Evolutionary conservation across 257 asterid genomes (phyloP).

Genomic region (Schizonepeta tenuifolia): DNA sequence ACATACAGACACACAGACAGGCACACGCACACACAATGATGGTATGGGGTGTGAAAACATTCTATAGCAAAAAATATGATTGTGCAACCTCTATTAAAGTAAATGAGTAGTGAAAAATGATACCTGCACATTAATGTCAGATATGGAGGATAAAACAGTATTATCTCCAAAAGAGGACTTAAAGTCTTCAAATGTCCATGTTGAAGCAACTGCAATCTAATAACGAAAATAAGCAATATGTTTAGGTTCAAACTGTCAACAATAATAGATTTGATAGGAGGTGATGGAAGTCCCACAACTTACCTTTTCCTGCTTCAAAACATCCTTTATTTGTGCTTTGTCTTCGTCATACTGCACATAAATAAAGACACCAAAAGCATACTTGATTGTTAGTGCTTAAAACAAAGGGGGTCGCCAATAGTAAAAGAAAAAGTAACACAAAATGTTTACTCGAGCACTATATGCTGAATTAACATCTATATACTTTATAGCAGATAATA

Average conservation of each 20-base stretch:
- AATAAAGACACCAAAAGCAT: constrained; percentile 30
- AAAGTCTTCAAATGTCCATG: constrained; percentile 84
- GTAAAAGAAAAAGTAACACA: not conserved
- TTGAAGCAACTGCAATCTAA: constrained; percentile 66
- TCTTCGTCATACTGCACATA: constrained; percentile 81
- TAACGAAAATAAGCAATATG: constrained; percentile 28
- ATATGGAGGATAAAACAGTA: constrained; percentile 49
- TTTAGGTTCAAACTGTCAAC: constrained; percentile 21
- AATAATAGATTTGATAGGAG: constrained; percentile 21
- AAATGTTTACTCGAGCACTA: constrained; percentile 16
- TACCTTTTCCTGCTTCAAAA: constrained; percentile 78
- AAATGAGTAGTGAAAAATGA: constrained; percentile 17
- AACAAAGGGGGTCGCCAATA: constrained; percentile 10
- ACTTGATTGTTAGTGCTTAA: constrained; percentile 2
- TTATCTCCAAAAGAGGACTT: constrained; percentile 58
- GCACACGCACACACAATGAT: too few relatives aligned
- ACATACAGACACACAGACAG: not conserved
- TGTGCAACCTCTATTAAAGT: not conserved
- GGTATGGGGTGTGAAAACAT: not conserved
- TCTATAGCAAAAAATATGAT: not conserved
- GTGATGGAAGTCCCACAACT: constrained; percentile 17
- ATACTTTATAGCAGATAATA: not conserved
- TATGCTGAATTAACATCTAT: constrained; percentile 18
- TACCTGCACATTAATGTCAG: constrained; percentile 89
- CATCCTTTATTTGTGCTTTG: constrained; percentile 73